Conservation (phyloP, 139 green algal species). For the Gonium pectorale region DNA sequence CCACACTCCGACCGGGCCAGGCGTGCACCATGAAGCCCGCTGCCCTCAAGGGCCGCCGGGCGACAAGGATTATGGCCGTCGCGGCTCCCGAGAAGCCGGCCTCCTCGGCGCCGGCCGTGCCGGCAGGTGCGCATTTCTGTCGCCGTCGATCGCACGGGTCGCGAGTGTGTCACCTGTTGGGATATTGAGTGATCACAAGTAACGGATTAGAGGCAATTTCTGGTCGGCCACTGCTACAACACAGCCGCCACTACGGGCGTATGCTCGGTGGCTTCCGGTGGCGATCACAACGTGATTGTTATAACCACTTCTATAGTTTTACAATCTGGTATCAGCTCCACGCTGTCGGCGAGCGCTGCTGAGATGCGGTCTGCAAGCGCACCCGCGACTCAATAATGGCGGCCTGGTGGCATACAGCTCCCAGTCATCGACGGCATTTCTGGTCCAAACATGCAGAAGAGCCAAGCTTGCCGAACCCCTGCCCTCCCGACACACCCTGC, state of each 20-base stretch:
- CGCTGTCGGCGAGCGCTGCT: not conserved
- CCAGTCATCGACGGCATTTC: not conserved
- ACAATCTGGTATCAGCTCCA: not conserved
- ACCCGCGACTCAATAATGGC: not conserved
- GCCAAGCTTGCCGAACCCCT: not conserved
- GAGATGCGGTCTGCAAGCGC: not conserved
- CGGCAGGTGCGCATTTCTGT: constrained; percentile 13
- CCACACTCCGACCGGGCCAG: not conserved
- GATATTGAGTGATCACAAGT: not conserved
- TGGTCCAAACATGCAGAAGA: not conserved
- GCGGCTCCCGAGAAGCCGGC: constrained; percentile 23
- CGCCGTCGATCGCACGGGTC: not conserved
- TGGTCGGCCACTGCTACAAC: not conserved
- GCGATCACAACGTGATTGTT: not conserved
- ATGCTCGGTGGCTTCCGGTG: not conserved
- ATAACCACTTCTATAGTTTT: not conserved
- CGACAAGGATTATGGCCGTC: constrained; percentile 3
- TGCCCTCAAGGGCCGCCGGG: not conserved
- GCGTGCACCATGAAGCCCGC: constrained; percentile 5
- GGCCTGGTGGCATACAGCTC: not conserved
- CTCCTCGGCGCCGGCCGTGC: not conserved
- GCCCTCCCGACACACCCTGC: too few relatives aligned
- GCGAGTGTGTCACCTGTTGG: not conserved
- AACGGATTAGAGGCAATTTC: too few relatives aligned
- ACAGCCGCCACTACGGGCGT: not conserved